These are phyloP conservation scores for Xanthoceras sorbifolium DNA, from an alignment of 345 rosid species.

Conservation along the genomic window DNA sequence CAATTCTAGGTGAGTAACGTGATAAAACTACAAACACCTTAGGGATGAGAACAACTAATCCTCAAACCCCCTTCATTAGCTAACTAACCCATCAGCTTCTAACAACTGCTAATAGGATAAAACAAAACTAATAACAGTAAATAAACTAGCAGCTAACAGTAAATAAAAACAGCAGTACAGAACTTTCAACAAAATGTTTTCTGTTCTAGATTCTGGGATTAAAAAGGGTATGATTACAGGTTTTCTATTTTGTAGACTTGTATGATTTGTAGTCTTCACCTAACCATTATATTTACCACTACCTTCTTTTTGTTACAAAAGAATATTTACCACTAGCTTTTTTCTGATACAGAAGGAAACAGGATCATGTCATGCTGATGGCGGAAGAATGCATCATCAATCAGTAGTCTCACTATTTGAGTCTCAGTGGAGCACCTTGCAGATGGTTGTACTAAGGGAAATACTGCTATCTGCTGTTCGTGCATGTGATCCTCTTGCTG, in stretches of 20 bases:
- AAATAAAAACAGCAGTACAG: too few species aligned
- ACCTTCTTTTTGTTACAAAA: constrained; percentile 23
- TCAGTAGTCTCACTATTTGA: constrained; percentile 85
- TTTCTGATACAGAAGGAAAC: constrained; percentile 45
- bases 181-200: too few species aligned
- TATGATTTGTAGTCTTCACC: constrained; percentile 3
- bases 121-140: too few species aligned
- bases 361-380: constrained; percentile 61
- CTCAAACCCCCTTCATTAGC: too few species aligned
- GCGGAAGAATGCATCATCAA: constrained; percentile 77
- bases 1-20: too few species aligned
- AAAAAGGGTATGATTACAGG: background rate
- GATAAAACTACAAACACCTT: too few species aligned
- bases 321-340: constrained; percentile 17
- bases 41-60: too few species aligned
- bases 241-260: background rate
- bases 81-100: too few species aligned
- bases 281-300: constrained; percentile 1
- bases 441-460: constrained; percentile 99
- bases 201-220: background rate
- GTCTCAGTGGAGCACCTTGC: constrained; percentile 98
- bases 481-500: constrained; percentile 96
- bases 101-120: too few species aligned
- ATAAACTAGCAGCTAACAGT: too few species aligned
- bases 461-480: constrained; percentile 96